phyloP scores from a whole-genome alignment of 495 filamentous ascomycete genomes.

The Penicillium coprophilum region DNA sequence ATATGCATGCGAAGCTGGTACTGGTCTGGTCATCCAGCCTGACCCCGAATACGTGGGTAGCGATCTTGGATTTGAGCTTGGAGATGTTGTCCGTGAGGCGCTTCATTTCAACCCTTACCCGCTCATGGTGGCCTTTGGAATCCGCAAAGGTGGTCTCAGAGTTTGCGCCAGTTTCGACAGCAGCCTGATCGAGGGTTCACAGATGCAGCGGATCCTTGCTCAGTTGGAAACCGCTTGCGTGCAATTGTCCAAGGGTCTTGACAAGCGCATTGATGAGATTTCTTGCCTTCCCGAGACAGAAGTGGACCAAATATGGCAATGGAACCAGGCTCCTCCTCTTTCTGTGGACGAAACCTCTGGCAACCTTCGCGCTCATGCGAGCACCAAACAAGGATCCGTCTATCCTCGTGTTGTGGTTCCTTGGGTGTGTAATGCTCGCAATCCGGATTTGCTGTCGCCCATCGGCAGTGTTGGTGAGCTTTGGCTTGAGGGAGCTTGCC shows the following conservation, averaged over 20 bases:
- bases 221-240: slow-evolving; percentile 40
- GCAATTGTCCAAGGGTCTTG: slow-evolving; percentile 28
- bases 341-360: slow-evolving; percentile 25
- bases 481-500: slow-evolving; percentile 30
- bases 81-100: slow-evolving; percentile 60
- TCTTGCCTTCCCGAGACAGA: slow-evolving; percentile 39
- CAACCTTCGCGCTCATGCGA: slow-evolving; percentile 29
- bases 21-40: slow-evolving; percentile 53
- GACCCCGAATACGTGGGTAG: slow-evolving; percentile 45
- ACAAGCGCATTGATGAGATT: slow-evolving; percentile 32
- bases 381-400: slow-evolving; percentile 24
- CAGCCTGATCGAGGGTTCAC: slow-evolving; percentile 34
- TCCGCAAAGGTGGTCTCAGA: slow-evolving; percentile 55
- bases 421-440: slow-evolving; percentile 39
- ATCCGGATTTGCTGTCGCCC: slow-evolving; percentile 31
- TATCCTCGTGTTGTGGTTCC: slow-evolving; percentile 33
- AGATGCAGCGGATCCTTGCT: slow-evolving; percentile 45
- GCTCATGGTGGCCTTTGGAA: slow-evolving; percentile 61
- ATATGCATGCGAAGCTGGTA: slow-evolving; percentile 65
- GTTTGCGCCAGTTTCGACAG: slow-evolving; percentile 65
- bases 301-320: slow-evolving; percentile 39
- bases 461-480: slow-evolving; percentile 38
- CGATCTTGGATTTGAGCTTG: slow-evolving; percentile 51
- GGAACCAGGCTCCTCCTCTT: slow-evolving; percentile 36
- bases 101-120: slow-evolving; percentile 68